Evolutionary conservation across 768 basidiomycete genomes (phyloP), one percentile per base, ranked within the genome.

Genomic region (Hericium alpestre): DNA sequence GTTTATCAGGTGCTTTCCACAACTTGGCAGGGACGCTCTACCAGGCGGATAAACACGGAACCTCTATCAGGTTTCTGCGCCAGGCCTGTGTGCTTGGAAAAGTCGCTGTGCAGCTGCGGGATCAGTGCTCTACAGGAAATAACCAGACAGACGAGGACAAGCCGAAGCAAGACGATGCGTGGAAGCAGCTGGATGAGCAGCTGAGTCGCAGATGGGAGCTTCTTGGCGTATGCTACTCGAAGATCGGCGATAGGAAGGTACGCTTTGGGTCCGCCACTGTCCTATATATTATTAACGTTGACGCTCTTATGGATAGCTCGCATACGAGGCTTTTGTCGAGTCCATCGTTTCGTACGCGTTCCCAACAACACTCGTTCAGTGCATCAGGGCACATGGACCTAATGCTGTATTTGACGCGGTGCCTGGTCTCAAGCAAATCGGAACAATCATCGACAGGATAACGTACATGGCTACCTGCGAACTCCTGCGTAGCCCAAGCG

Each of bases 171-270:
- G 61, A 67, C 59, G 80, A 73, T 32, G 66, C 67, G 0, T 87
- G 85, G 83, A 71, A 56, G 47, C 78, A 80, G 60, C 72, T 90
- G 1, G 77, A 81, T 57, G 81, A 83, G 37, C 83, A 86, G 59
- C 62, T 93, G 25, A 79, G 78, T 60, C 76, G 84, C 20, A 73
- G 92, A 49, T 94, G 85, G 79, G 91, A 96, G 70, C 67, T 95
- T 32, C 72, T 94, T 23, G 92, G 80, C 0, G 81, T 86, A 4
- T 92, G 90, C 66, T 83, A 82, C 64, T 76, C 79, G 27, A 93
- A 89, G 68, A 82, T 83, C 25, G 86, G 85, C 0, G 87, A 95
- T 61, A 77, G 86, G 20, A 80, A 79, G 78, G 93, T 90, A 48
- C 32, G 8, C 0, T 10, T 32, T 10, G 32, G 32, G 75, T 67